Evolutionary conservation across 495 filamentous ascomycete species (phyloP), one percentile per base, ranked within the genome.

Genomic region (Letharia columbiana): DNA sequence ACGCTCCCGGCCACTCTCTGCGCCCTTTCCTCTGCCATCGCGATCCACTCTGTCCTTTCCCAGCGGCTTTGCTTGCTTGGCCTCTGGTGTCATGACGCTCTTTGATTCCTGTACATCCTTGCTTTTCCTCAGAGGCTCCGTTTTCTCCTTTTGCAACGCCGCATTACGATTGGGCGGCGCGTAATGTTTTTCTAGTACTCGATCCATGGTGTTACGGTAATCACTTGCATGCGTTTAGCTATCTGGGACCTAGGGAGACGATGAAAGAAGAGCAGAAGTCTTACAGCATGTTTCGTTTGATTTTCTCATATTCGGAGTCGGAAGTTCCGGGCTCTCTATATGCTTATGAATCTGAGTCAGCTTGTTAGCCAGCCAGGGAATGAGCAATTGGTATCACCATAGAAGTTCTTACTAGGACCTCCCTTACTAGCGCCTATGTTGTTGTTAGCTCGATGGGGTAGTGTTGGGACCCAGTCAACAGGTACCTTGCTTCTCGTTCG

Each of bases 211-310:
- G 17, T 57, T 57, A 10, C 54, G 54, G 33, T 57, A 57, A 9
- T 57, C 33, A 57, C 54, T 57, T 57, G 31, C 15, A 20, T 3
- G 54, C 54, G 20, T 3, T 57, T 37, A 57, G 33, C 20, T 3
- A 8, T 5, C 17, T 37, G 31, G 15, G 28, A 15, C 4, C n/a
- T 9, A 15, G 33, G 17, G 33, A 17, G 3, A 9, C 0, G 15
- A 33, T 57, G 8, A 57, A 18, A 20, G 20, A 20, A 37, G 17
- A 7, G 3, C 4, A 5, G 17, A 37, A 37, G 54, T 17, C 54
- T 57, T 37, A 57, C 54, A 57, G 54, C 54, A 57, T 57, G 54
- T 37, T 57, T 57, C 33, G 54, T 37, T 37, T 57, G 54, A 57
- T 57, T 37, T 57, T 57, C 12, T 57, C 54, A 20, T 57, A 57